Base-by-base conservation (phyloP, 306 rosid species). In the Prunus fruticosa region DNA sequence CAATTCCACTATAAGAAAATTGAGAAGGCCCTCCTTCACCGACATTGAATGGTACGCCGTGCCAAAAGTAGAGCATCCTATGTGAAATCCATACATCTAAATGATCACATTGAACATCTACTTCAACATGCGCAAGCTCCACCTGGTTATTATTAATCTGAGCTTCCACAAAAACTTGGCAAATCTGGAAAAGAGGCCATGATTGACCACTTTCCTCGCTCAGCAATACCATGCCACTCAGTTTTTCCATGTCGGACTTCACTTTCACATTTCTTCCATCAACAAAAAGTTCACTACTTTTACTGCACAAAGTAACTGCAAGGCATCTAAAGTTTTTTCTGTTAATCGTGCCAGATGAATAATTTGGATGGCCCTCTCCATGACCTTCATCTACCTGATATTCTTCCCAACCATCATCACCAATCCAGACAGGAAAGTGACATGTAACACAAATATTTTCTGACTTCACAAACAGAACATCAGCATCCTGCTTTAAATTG, bases 21-120 rank as follows among this genome's bases (percentile, higher is more conserved):
- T 84, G 81, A 77, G 96, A 85, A 78, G 89, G 75, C 63, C 82
- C 84, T n/a, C 80, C 82, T 71, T 86, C 79, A 16, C 87, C 83
- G 54, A 80, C 20, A 73, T 79, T 76, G 45, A 85, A 78, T 53
- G 82, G 87, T 41, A 89, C 72, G 75, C 89, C 84, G 70, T 75
- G 81, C 86, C 82, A 88, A 74, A 92, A 88, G 81, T 80, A 73
- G 79, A 90, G 88, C 11, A 91, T 83, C 78, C 89, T 87, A 78
- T 89, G 90, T 3, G 97, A 86, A 75, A 94, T 82, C 93, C 95
- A 92, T 53, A 90, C 50, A 81, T 92, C 86, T 53, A 91, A 78
- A 74, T 78, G 82, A 84, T 95, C 93, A 69, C 90, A 92, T 67
- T 76, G 81, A 77, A 92, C 75, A 77, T 83, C 91, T 56, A 82